These are phyloP conservation scores for Nevesoporus exiguus DNA, from an alignment of 768 basidiomycete species.

Conservation along the genomic window DNA sequence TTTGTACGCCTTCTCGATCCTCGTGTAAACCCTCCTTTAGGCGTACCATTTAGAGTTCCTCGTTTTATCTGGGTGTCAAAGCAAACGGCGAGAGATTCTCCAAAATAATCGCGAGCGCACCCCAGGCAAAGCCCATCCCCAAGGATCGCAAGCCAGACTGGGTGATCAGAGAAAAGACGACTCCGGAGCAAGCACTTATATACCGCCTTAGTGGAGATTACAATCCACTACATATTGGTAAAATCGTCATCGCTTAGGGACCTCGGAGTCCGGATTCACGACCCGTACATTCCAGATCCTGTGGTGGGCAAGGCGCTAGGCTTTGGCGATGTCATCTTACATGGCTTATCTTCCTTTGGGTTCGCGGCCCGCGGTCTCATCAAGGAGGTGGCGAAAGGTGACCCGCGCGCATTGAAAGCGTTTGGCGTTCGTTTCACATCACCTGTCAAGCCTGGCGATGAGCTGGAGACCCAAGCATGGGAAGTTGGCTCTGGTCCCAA, in stretches of 20 bases:
- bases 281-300: slow-evolving; percentile 49
- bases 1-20: slow-evolving; percentile 39
- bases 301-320: slow-evolving; percentile 65
- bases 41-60: slow-evolving; percentile 43
- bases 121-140: slow-evolving; percentile 57
- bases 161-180: slow-evolving; percentile 58
- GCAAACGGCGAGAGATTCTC: slow-evolving; percentile 58
- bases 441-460: slow-evolving; percentile 81
- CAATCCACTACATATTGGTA: slow-evolving; percentile 75
- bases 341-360: slow-evolving; percentile 80
- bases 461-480: slow-evolving; percentile 76
- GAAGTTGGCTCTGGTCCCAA: slow-evolving; percentile 65
- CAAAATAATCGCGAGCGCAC: slow-evolving; percentile 58
- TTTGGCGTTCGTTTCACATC: slow-evolving; percentile 78
- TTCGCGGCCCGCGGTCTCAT: slow-evolving; percentile 79
- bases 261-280: background rate
- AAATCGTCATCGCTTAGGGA: slow-evolving; percentile 5
- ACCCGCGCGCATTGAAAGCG: slow-evolving; percentile 58
- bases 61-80: slow-evolving; percentile 68
- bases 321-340: slow-evolving; percentile 83
- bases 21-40: background rate
- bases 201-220: slow-evolving; percentile 79
- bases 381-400: slow-evolving; percentile 54
- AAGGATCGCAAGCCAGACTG: slow-evolving; percentile 60
- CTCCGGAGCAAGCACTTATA: slow-evolving; percentile 61